Base-by-base conservation (phyloP, 805 yeast species). In the Spathaspora girioi region DNA sequence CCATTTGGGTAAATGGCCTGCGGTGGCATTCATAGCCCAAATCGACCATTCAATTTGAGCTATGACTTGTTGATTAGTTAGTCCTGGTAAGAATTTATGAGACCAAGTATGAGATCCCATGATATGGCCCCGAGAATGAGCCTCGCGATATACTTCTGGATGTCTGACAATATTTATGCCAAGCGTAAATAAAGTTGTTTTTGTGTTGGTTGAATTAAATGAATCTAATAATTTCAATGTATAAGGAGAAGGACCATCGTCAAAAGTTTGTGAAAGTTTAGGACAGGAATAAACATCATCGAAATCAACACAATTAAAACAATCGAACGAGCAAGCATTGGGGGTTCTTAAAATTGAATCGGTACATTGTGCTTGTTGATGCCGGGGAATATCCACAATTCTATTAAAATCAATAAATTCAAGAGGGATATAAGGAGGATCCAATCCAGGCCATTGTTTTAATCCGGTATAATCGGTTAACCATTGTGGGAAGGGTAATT, bases 1-100 rank as follows among this genome's bases (percentile, higher is more conserved):
- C 88, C 93, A 93, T 61, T 86, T 86, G 6, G 99, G 99, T 10
- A 88, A 64, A 60, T 91, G 92, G 27, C 84, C 76, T 0, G 89
- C 89, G 0, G 97, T 91, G 1, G 97, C 97, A 70, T 93, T 92
- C 91, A 92, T 89, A 3, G 97, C 97, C 97, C 97, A 93, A 31
- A 90, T 83, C 1, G 96, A 84, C 99, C 99, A 93, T 67, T 92
- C 86, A 38, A 93, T 70, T 65, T 93, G 96, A 0, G 97, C 96
- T 50, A 87, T 83, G 15, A 93, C 82, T 54, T 89, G 81, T 67
- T 90, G 94, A 63, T 91, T 91, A 20, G 83, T 67, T 51, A 92
- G 73, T 0, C 83, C 68, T 1, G 97, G 97, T 54, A 93, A 77
- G 59, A 86, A 89, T 52, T 84, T 83, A 70, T 93, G 98, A 1